phyloP scores from a whole-genome alignment of 2,329 filamentous ascomycete species.

The Dryadomyces quercus-mongolicae region DNA sequence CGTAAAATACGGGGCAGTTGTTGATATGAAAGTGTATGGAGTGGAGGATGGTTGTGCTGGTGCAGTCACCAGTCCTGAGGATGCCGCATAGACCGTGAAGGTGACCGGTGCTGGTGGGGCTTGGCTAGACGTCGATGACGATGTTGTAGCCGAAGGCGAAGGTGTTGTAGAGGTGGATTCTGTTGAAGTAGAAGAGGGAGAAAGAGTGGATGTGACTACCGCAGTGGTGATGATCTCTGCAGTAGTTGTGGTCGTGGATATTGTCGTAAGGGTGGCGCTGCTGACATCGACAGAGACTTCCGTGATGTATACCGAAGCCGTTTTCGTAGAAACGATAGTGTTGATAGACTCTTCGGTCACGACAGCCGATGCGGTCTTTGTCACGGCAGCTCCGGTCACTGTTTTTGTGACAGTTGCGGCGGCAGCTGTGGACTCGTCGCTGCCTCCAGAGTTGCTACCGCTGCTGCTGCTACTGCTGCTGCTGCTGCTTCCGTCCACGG shows the following conservation, averaged over 20 bases:
- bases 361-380: constrained; percentile 13
- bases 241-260: constrained; percentile 5
- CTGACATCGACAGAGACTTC: constrained; percentile 14
- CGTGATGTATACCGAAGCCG: constrained; percentile 15
- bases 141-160: neutral
- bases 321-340: constrained; percentile 9
- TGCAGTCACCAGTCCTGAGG: too few species aligned
- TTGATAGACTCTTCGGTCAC: constrained; percentile 14
- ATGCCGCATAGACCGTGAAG: too few species aligned
- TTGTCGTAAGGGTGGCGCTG: constrained; percentile 3
- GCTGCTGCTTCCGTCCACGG: constrained; percentile 21
- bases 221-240: neutral
- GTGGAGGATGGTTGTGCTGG: too few species aligned
- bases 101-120: too few species aligned
- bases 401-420: neutral
- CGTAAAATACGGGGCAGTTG: constrained; percentile 15
- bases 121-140: neutral
- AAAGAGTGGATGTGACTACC: neutral
- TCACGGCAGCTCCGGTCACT: neutral
- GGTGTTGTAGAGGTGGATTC: neutral
- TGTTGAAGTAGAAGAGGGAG: neutral
- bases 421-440: neutral
- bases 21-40: too few species aligned
- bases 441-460: neutral
- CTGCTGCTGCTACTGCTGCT: neutral